Percentiles rank a stretch among this genome's conserved stretches.
phyloP scores from a whole-genome alignment of 108 stramenopile genomes.

The Schizochytrium sp. region DNA sequence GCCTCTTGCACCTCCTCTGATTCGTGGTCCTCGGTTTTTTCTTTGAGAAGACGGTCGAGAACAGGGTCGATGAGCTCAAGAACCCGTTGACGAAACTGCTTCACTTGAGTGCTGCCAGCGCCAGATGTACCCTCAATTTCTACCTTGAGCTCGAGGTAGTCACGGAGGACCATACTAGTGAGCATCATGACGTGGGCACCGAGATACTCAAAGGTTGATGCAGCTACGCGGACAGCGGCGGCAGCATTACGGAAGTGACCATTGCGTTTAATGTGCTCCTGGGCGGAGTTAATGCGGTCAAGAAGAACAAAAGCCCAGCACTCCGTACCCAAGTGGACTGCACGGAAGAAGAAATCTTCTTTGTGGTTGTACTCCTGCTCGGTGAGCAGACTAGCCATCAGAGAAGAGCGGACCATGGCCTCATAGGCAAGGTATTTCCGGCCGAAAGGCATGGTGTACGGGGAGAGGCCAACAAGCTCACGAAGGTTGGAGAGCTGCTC shows the following conservation, averaged over 20 bases:
- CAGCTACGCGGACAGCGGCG: conserved; percentile 60
- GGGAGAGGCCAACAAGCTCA: conserved; percentile 62
- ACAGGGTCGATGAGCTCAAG: conserved; percentile 62
- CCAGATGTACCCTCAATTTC: conserved; percentile 69
- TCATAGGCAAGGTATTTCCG: conserved; percentile 61
- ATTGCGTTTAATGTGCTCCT: conserved; percentile 11
- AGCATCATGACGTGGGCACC: conserved; percentile 71
- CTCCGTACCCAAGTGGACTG: conserved; percentile 67
- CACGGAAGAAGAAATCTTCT: conserved; percentile 69
- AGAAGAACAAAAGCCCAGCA: conserved; percentile 68
- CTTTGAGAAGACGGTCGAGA: conserved; percentile 13
- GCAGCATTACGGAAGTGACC: conserved; percentile 64
- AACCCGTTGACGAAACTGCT: conserved; percentile 35
- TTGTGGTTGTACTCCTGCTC: conserved; percentile 63
- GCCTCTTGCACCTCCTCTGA: conserved; percentile 52
- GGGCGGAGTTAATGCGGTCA: conserved; percentile 49
- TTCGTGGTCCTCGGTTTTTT: not conserved
- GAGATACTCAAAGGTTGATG: conserved; percentile 63
- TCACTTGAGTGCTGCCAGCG: conserved; percentile 61
- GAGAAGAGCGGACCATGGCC: conserved; percentile 60
- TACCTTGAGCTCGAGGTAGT: conserved; percentile 68
- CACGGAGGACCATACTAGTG: conserved; percentile 67
- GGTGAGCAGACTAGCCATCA: conserved; percentile 42
- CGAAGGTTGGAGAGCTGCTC: conserved; percentile 65
- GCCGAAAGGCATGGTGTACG: conserved; percentile 53